Base-by-base conservation (phyloP, 2,329 filamentous ascomycete species). In the Sporothrix euskadiensis region DNA sequence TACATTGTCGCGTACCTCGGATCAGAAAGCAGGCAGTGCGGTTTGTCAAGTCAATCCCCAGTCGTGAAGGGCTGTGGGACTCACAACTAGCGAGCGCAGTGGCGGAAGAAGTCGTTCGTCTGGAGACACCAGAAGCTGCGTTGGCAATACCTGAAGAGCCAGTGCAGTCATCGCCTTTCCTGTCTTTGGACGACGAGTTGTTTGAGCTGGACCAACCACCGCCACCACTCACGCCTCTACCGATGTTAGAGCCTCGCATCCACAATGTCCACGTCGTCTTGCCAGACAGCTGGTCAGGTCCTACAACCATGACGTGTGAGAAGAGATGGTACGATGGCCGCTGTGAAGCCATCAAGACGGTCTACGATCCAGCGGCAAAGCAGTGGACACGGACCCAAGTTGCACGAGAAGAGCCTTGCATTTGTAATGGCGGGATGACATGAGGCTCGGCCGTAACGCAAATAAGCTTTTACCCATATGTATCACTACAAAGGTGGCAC, bases 11-110 rank as follows among this genome's bases (percentile, higher is more conserved):
- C 2, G 32, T 70, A 4, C 6, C 30, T 7, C 30, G 68, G 1
- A 44, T 70, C 9, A 49, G 68, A 30, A 41, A 56, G 3, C 68
- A 70, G 49, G 68, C 68, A 0, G 22, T 57, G 8, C 47, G 52
- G 10, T 70, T 70, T 22, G 19, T 70, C 22, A 49, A 56, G 16
- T 70, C 52, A 3, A 56, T 70, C n/a, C 68, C 68, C 3, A 70
- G 41, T 19, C 47, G 68, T 9, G 68, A 70, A 57, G 68, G 68
- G 3, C 14, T 70, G 14, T 70, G 68, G 68, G 68, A 70, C 52
- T 56, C 52, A 9, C 44, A 70, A 14, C 52, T 70, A 8, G 30
- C 68, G 9, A 56, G 68, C 6, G 47, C 49, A 1, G 68, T 70
- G 30, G 68, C 68, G 3, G 22, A 56, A 8, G 52, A 56, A 10